Evolutionary conservation across 23 red algal species (phyloP).

Genomic region (Cyanidium caldarium): DNA sequence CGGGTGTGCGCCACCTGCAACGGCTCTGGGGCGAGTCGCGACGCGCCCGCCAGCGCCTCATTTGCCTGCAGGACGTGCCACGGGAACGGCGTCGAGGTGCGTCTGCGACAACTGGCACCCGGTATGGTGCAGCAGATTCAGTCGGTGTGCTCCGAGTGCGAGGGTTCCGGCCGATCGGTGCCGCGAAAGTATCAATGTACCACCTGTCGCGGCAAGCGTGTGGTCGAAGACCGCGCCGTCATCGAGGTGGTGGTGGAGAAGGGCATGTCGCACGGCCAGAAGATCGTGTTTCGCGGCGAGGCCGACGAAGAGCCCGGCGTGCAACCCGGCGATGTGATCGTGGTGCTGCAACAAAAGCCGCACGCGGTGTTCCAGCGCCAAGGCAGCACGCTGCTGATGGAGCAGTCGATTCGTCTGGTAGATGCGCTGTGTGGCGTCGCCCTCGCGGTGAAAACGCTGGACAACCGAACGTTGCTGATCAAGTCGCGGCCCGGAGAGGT

Average conservation of each 20-base stretch:
- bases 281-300: constrained; percentile 86
- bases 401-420: constrained; percentile 43
- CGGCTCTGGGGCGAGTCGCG: constrained; percentile 41
- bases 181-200: constrained; percentile 39
- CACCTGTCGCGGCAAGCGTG: constrained; percentile 63
- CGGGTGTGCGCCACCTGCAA: constrained; percentile 61
- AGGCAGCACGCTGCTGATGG: constrained; percentile 52
- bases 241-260: constrained; percentile 88
- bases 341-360: constrained; percentile 82
- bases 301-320: constrained; percentile 77
- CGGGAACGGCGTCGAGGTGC: constrained; percentile 60
- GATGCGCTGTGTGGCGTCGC: constrained; percentile 72
- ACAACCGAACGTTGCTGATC: constrained; percentile 50
- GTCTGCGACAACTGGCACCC: constrained; percentile 71
- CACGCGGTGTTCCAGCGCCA: constrained; percentile 60
- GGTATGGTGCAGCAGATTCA: constrained; percentile 99
- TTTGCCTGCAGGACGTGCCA: constrained; percentile 51
- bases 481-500: constrained; percentile 29
- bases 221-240: constrained; percentile 75
- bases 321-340: constrained; percentile 70
- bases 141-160: constrained; percentile 50
- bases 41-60: constrained; percentile 17
- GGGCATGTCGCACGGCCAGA: constrained; percentile 86
- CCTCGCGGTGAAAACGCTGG: constrained; percentile 57
- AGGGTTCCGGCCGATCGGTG: constrained; percentile 49